phyloP scores from a whole-genome alignment of 208 protist genomes.

The Trypanosoma lewisi region DNA sequence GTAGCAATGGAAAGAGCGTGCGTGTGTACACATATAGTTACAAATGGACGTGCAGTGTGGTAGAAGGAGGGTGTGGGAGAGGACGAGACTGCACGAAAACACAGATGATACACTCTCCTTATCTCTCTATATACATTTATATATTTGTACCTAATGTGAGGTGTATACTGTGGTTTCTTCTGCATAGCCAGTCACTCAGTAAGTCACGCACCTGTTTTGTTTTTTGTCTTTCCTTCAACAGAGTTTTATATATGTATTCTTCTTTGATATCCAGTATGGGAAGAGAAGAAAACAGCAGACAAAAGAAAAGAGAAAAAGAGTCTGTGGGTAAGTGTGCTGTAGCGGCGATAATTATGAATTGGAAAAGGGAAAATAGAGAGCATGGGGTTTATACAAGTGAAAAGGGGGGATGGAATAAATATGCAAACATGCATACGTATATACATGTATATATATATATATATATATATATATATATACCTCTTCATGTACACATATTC shows the following conservation, averaged over 20 bases:
- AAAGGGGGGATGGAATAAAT: no score
- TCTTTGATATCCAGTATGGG: not conserved
- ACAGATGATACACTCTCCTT: no score
- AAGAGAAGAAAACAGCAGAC: not conserved
- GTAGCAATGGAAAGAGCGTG: not conserved
- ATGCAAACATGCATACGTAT: slow-evolving; percentile 5
- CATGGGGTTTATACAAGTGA: no score
- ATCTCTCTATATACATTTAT: no score
- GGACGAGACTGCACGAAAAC: not conserved
- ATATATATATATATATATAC: not conserved
- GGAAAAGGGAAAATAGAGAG: no score
- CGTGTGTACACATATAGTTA: not conserved
- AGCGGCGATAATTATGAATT: no score
- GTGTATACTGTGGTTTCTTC: no score
- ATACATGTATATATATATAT: not conserved
- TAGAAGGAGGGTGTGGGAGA: not conserved
- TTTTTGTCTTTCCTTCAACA: no score
- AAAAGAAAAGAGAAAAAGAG: not conserved
- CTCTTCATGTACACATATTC: not conserved
- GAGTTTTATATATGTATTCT: not conserved
- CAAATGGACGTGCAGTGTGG: not conserved
- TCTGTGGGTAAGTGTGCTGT: not conserved
- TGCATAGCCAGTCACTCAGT: no score
- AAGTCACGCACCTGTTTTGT: no score
- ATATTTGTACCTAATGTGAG: no score